phyloP scores from a whole-genome alignment of 441 rosid species.

The Gossypium davidsonii region DNA sequence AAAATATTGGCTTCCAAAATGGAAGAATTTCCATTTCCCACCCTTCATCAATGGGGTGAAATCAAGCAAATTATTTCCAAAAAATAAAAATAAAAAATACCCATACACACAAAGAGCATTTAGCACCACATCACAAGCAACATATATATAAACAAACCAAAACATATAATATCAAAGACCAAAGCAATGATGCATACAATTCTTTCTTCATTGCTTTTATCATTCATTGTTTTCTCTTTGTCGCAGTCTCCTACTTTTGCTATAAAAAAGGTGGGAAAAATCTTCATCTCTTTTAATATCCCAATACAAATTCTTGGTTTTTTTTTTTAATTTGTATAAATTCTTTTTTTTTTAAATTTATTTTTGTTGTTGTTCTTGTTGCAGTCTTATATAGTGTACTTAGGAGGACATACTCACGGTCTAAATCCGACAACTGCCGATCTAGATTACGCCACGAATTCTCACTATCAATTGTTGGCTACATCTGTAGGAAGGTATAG shows the following conservation, averaged over 20 bases:
- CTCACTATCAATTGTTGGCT: constrained; percentile 41
- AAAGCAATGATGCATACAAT: constrained; percentile 29
- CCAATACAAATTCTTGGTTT: neutral
- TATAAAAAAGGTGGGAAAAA: neutral
- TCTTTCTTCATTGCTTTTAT: constrained; percentile 18
- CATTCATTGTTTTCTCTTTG: constrained; percentile 29
- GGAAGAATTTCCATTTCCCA: too few relatives aligned
- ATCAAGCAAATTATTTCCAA: too few relatives aligned
- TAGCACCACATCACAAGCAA: neutral
- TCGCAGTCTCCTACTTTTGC: constrained; percentile 37
- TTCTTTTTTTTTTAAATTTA: neutral
- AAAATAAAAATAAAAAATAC: too few relatives aligned
- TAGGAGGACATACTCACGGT: constrained; percentile 40
- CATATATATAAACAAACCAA: neutral
- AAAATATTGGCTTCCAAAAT: too few relatives aligned
- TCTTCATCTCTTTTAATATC: too few relatives aligned
- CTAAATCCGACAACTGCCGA: constrained; percentile 13
- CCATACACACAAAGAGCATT: neutral
- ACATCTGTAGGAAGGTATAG: constrained; percentile 41
- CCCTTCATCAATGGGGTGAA: too few relatives aligned
- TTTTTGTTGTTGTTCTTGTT: neutral
- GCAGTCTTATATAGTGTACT: constrained; percentile 51
- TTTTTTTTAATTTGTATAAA: neutral
- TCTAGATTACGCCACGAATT: constrained; percentile 19
- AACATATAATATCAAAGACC: neutral